These are phyloP conservation scores for Sclerospora graminicola DNA, from an alignment of 352 stramenopile genomes.

Conservation along the genomic window DNA sequence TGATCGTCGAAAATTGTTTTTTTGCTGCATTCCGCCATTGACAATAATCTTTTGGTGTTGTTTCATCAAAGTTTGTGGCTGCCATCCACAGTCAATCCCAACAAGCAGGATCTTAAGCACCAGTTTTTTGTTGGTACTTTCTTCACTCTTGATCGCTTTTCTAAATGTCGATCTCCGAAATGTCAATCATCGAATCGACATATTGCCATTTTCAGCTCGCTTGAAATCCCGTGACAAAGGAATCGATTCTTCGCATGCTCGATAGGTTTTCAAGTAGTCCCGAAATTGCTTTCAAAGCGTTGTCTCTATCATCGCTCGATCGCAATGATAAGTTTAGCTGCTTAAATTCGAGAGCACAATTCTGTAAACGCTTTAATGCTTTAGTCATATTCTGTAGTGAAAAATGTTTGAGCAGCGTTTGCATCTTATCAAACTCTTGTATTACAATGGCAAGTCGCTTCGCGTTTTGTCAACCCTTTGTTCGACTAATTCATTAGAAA, in stretches of 20 bases:
- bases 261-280: constrained; percentile 4
- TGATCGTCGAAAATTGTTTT: too few species aligned
- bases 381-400: constrained; percentile 41
- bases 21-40: too few species aligned
- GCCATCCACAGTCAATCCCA: constrained; percentile 59
- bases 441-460: constrained; percentile 24
- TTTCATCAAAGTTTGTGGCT: constrained; percentile 31
- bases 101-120: constrained; percentile 21
- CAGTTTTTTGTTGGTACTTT: neutral
- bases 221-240: neutral
- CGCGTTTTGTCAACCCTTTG: constrained; percentile 42
- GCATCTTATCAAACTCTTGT: constrained; percentile 18
- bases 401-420: constrained; percentile 20
- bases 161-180: constrained; percentile 17
- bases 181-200: constrained; percentile 11
- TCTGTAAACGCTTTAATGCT: constrained; percentile 40
- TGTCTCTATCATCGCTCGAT: neutral
- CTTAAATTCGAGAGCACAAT: constrained; percentile 5
- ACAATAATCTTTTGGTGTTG: neutral
- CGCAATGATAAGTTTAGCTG: neutral
- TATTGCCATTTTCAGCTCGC: constrained; percentile 24
- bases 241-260: constrained; percentile 24
- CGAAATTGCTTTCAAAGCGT: neutral
- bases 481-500: constrained; percentile 21
- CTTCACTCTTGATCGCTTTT: constrained; percentile 1